Evolutionary conservation across 495 filamentous ascomycete genomes (phyloP), one percentile per base, ranked within the genome.

Genomic region (Hyaloscypha finlandica): DNA sequence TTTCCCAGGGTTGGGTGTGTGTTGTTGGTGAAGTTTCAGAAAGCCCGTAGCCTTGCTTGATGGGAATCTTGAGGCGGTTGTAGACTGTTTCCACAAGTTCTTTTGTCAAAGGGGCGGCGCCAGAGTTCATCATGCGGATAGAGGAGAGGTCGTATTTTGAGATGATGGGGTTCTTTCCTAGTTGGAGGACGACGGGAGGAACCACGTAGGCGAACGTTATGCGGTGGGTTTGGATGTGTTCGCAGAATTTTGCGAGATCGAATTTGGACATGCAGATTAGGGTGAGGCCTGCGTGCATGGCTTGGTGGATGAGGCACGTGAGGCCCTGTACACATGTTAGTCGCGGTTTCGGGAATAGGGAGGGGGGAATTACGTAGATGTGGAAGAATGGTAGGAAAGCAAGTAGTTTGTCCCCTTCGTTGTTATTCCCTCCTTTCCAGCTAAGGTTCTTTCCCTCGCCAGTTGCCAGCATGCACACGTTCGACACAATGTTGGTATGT

Each of bases 301-400:
- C 75, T 65, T 83, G 81, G 68, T 91, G 89, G 39, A 93, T 76
- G 5, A 91, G 76, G 64, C 83, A 86, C 8, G 82, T 90, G 19
- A 74, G 70, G 16, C 72, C 92, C 73, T 97, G 96, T 66, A 87
- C n/a, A 19, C 2, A 1, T 11, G 55, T 70, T 35, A 70, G 60
- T 59, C 6, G 14, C 33, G 22, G 20, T 31, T 33, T 25, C 35
- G 31, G 19, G 68, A 63, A 53, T 6, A 61, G 61, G 1, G 70
- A 45, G 57, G 69, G 65, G 69, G 71, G 14, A 58, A 57, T 12
- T 68, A 73, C 92, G 71, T 97, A 98, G 66, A 89, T 95, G 77
- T 98, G 94, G 78, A 93, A 97, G 74, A 99, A 97, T 0, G 95
- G 84, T n/a, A 97, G 73, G 65, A 97, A 89, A 2, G 89, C 92